A percentile compares a stretch with the other conserved stretches of the same genome.
phyloP scores from a whole-genome alignment of 1,284 basidiomycete species.

The Naganishia sp. region DNA sequence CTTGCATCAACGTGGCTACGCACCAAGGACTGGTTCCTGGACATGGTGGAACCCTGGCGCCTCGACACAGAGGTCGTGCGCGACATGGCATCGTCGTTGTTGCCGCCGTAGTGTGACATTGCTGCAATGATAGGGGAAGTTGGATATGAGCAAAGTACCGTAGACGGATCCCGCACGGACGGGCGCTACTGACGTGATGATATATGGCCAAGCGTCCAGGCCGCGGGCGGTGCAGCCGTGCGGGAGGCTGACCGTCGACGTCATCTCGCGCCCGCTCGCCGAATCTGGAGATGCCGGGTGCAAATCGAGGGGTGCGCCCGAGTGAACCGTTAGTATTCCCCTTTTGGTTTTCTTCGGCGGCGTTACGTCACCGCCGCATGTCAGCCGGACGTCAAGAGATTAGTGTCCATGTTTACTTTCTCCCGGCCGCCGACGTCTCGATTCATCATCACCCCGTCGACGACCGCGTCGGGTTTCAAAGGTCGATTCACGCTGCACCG shows the following conservation, averaged over 20 bases:
- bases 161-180: not conserved
- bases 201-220: not conserved
- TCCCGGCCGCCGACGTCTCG: not conserved
- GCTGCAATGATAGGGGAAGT: constrained; percentile 19
- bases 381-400: not conserved
- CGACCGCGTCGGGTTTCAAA: not conserved
- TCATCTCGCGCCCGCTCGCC: not conserved
- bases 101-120: constrained; percentile 48
- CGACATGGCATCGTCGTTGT: constrained; percentile 50
- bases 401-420: not conserved
- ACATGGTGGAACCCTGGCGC: constrained; percentile 66
- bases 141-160: not conserved
- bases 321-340: not conserved
- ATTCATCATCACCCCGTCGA: constrained; percentile 6
- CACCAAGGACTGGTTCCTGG: constrained; percentile 71
- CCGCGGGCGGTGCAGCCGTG: not conserved
- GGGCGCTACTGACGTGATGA: not conserved
- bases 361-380: not conserved
- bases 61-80: constrained; percentile 67
- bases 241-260: constrained; percentile 7
- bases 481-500: not conserved
- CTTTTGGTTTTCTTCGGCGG: not conserved
- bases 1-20: constrained; percentile 33
- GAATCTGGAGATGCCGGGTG: not conserved
- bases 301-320: not conserved